A percentile compares a stretch with the other conserved stretches of the same genome.
phyloP scores from a whole-genome alignment of 2,329 filamentous ascomycete species.

The Pseudogymnoascus sp. region DNA sequence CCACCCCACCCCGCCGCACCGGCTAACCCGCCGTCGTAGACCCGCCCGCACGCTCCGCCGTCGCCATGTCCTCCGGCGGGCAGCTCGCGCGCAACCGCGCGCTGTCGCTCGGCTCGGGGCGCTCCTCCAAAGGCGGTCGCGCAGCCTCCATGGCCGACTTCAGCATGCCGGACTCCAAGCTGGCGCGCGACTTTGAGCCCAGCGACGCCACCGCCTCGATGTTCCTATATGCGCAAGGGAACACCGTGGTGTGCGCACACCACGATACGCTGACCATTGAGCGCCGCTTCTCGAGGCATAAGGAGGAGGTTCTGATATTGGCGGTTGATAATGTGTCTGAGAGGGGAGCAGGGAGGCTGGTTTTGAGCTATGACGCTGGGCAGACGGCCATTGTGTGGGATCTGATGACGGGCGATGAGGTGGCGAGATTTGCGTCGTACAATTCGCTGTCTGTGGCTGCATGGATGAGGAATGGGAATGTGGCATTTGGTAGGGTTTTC shows the following conservation, averaged over 20 bases:
- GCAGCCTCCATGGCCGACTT: slow-evolving; percentile 43
- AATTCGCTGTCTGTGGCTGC: slow-evolving; percentile 75
- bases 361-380: slow-evolving; percentile 86
- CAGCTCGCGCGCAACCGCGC: slow-evolving; percentile 51
- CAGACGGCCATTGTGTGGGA: slow-evolving; percentile 97
- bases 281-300: slow-evolving; percentile 73
- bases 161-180: slow-evolving; percentile 42
- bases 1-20: slow-evolving; percentile 19
- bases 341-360: slow-evolving; percentile 70
- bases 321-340: slow-evolving; percentile 90
- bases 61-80: slow-evolving; percentile 49
- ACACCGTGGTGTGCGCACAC: slow-evolving; percentile 75
- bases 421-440: slow-evolving; percentile 87
- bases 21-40: slow-evolving; percentile 23
- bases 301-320: slow-evolving; percentile 74
- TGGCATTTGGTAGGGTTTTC: slow-evolving; percentile 73
- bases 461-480: slow-evolving; percentile 96
- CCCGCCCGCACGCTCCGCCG: slow-evolving; percentile 19
- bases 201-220: slow-evolving; percentile 86
- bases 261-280: slow-evolving; percentile 90
- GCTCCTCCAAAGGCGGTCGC: slow-evolving; percentile 41
- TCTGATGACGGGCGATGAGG: slow-evolving; percentile 79
- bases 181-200: slow-evolving; percentile 63
- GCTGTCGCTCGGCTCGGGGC: slow-evolving; percentile 49
- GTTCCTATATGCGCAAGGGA: slow-evolving; percentile 81